These are phyloP conservation scores for Thyridium curvatum DNA, from an alignment of 2,329 filamentous ascomycete species.

Conservation along the genomic window DNA sequence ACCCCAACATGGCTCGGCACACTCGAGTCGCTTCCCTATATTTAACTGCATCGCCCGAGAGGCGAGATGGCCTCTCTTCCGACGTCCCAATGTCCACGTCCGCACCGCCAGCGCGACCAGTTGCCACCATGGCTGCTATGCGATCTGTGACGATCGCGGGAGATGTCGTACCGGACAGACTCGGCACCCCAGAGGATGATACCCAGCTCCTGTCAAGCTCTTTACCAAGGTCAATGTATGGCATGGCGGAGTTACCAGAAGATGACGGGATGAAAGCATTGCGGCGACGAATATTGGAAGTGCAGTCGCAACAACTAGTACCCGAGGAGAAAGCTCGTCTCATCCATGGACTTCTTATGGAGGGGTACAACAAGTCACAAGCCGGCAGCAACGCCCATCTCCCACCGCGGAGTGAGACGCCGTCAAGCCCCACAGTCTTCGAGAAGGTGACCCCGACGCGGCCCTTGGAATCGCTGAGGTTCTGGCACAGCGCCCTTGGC, in stretches of 20 bases:
- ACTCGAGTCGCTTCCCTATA: too few relatives aligned
- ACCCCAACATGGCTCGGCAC: too few relatives aligned
- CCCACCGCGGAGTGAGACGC: constrained; percentile 16
- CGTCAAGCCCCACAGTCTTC: constrained; percentile 12
- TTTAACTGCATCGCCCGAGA: too few relatives aligned
- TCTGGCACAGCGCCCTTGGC: constrained; percentile 46
- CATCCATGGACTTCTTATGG: constrained; percentile 66
- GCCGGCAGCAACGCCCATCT: constrained; percentile 13
- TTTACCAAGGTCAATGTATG: constrained; percentile 19
- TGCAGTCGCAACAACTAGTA: constrained; percentile 55
- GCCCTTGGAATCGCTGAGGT: constrained; percentile 48
- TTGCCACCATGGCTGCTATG: too few relatives aligned
- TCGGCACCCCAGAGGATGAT: constrained; percentile 1
- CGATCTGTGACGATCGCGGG: too few relatives aligned
- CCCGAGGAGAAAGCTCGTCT: constrained; percentile 61
- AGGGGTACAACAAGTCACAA: constrained; percentile 52
- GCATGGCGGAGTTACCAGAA: constrained; percentile 49
- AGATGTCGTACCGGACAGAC: not conserved
- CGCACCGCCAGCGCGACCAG: too few relatives aligned
- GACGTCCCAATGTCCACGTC: too few relatives aligned
- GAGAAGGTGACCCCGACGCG: constrained; percentile 36
- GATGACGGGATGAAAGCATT: constrained; percentile 72
- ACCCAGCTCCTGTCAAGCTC: constrained; percentile 12
- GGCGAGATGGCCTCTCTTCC: too few relatives aligned
- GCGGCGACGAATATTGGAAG: constrained; percentile 60